Conservation (phyloP, 2,329 filamentous ascomycete genomes). For the Cercospora canescens region DNA sequence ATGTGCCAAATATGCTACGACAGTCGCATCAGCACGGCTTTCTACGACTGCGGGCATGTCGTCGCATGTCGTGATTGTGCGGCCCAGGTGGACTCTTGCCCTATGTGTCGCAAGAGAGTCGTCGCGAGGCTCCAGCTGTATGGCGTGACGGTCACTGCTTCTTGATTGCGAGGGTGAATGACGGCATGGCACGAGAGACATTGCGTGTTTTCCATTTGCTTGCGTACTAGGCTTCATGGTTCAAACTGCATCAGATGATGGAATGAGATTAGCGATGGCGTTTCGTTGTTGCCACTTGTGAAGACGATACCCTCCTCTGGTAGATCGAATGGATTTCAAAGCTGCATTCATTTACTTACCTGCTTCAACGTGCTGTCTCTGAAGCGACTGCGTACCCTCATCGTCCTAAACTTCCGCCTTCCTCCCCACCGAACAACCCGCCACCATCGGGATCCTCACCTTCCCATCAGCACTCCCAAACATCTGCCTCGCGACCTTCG, state of each 20-base stretch:
- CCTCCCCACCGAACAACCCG: constrained; percentile 5
- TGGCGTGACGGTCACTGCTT: constrained; percentile 25
- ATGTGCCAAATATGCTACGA: constrained; percentile 64
- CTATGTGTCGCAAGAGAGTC: constrained; percentile 61
- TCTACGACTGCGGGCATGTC: constrained; percentile 65
- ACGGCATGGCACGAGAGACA: background rate
- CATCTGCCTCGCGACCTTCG: constrained; percentile 9
- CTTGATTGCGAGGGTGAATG: background rate
- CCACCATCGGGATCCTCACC: constrained; percentile 7
- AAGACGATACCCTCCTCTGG: background rate
- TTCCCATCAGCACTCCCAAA: background rate
- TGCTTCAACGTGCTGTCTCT: background rate
- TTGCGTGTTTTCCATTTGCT: background rate
- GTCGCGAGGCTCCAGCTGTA: constrained; percentile 59
- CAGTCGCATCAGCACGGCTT: constrained; percentile 59
- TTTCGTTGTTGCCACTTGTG: background rate
- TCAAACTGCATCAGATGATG: background rate
- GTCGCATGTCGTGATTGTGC: constrained; percentile 62
- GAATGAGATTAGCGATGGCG: constrained; percentile 9
- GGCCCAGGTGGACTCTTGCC: constrained; percentile 58
- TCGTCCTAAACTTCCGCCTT: background rate
- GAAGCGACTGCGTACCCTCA: background rate
- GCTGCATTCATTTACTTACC: background rate
- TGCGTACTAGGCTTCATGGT: background rate
- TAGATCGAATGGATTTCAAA: background rate